Evolutionary conservation across 2,329 filamentous ascomycete species (phyloP).

Genomic region (Colletotrichum spaethianum): DNA sequence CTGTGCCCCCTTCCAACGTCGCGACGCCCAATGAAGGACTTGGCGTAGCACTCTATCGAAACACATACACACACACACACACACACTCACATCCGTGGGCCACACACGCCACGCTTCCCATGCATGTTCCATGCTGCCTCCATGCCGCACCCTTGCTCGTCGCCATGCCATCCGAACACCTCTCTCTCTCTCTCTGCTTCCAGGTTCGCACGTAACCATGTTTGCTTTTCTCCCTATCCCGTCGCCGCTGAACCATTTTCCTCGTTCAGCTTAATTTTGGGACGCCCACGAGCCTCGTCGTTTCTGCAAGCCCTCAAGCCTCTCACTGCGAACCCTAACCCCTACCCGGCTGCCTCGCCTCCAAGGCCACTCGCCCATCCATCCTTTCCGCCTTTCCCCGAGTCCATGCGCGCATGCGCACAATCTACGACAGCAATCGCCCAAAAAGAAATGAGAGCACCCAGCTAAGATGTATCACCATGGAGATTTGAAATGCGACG

Average conservation of each 20-base stretch:
- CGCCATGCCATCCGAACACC: slow-evolving; percentile 17
- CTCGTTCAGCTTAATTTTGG: not conserved
- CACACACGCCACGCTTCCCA: not conserved
- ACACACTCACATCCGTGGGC: not conserved
- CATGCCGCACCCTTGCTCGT: not conserved
- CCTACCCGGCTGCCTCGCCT: not conserved
- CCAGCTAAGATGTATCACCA: not conserved
- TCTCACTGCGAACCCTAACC: not conserved
- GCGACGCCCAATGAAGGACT: not conserved
- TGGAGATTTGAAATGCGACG: not conserved
- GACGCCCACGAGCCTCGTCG: no score
- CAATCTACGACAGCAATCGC: slow-evolving; percentile 1
- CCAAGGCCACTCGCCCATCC: not conserved
- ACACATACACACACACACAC: not conserved
- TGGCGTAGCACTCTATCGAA: slow-evolving; percentile 1
- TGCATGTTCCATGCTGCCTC: not conserved
- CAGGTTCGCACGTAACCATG: not conserved
- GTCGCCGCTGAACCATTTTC: no score
- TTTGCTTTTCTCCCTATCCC: not conserved
- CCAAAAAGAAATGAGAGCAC: not conserved
- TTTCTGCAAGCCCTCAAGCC: no score
- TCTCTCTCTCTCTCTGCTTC: not conserved
- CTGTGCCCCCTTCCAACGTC: not conserved
- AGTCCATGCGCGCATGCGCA: not conserved
- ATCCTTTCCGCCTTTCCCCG: no score